A percentile compares a stretch with the other conserved stretches of the same genome.
These are phyloP conservation scores for Scutellaria barbata DNA, from an alignment of 257 asterid genomes.

Conservation along the genomic window DNA sequence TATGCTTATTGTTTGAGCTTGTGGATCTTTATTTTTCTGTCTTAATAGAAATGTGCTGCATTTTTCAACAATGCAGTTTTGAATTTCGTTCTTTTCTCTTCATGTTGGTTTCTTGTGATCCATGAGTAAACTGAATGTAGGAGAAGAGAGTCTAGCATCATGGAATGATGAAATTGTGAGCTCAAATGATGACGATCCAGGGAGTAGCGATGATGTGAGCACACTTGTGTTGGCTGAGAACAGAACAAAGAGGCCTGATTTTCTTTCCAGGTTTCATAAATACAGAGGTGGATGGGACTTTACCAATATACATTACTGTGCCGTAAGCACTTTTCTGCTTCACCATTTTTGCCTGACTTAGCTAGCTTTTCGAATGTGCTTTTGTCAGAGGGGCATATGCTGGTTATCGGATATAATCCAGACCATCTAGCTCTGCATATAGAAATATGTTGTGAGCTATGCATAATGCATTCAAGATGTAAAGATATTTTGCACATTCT, in stretches of 20 bases:
- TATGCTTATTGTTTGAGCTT: slow-evolving; percentile 4
- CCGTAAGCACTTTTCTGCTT: slow-evolving; percentile 47
- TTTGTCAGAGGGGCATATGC: background rate
- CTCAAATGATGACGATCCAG: slow-evolving; percentile 62
- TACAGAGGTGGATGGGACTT: slow-evolving; percentile 87
- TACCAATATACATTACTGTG: slow-evolving; percentile 74
- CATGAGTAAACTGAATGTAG: slow-evolving; percentile 36
- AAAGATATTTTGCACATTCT: too few species aligned
- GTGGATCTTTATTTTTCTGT: background rate
- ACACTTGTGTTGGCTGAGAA: slow-evolving; percentile 70
- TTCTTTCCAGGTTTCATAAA: slow-evolving; percentile 62
- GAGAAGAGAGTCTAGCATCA: slow-evolving; percentile 57
- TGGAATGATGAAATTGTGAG: slow-evolving; percentile 64
- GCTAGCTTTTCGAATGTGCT: background rate
- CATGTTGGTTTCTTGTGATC: slow-evolving; percentile 1
- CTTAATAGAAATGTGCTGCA: background rate
- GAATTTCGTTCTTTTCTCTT: background rate
- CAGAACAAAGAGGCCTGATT: slow-evolving; percentile 74
- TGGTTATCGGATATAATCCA: too few species aligned
- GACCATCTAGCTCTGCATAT: too few species aligned
- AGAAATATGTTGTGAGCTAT: too few species aligned
- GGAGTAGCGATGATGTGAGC: slow-evolving; percentile 50
- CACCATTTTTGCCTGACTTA: background rate
- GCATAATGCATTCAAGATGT: too few species aligned
- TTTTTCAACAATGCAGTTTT: slow-evolving; percentile 5